A percentile compares a stretch with the other conserved stretches of the same genome.
Conservation (phyloP, 768 basidiomycete species). For the Auricularia sp. region DNA sequence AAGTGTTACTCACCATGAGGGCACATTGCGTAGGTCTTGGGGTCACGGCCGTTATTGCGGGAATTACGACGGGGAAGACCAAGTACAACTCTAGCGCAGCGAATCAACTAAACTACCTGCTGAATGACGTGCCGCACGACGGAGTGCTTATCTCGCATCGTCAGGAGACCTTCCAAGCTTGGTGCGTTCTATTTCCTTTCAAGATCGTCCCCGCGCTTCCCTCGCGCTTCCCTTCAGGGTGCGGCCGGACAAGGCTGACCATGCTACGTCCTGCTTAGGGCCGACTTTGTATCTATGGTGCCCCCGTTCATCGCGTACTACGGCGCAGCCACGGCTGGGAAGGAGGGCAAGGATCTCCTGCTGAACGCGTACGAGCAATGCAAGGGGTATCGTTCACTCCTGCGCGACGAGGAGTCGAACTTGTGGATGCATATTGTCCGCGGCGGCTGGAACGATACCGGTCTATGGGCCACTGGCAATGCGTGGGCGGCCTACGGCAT, state of each 20-base stretch:
- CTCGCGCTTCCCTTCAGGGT: not conserved
- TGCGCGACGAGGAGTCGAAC: constrained; percentile 7
- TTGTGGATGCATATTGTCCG: constrained; percentile 20
- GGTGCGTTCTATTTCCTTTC: constrained; percentile 1
- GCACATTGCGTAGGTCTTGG: constrained; percentile 6
- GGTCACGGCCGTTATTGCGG: constrained; percentile 9
- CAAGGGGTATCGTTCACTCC: constrained; percentile 15
- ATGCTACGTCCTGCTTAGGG: constrained; percentile 5
- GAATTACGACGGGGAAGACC: constrained; percentile 7
- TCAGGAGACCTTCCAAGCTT: not conserved
- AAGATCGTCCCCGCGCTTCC: constrained; percentile 15
- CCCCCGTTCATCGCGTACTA: constrained; percentile 26
- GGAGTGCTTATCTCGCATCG: constrained; percentile 18
- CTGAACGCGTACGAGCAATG: constrained; percentile 18
- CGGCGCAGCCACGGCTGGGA: constrained; percentile 21
- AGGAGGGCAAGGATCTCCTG: constrained; percentile 14
- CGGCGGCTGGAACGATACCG: constrained; percentile 11
- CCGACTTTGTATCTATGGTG: constrained; percentile 21
- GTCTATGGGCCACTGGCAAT: constrained; percentile 12
- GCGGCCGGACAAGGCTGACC: not conserved
- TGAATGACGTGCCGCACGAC: constrained; percentile 7
- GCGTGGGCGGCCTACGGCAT: constrained; percentile 35
- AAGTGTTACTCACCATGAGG: not conserved
- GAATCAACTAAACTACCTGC: constrained; percentile 14
- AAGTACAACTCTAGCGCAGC: constrained; percentile 9